These are phyloP conservation scores for Geotrichum ghanense DNA, from an alignment of 805 yeast species.

Conservation along the genomic window DNA sequence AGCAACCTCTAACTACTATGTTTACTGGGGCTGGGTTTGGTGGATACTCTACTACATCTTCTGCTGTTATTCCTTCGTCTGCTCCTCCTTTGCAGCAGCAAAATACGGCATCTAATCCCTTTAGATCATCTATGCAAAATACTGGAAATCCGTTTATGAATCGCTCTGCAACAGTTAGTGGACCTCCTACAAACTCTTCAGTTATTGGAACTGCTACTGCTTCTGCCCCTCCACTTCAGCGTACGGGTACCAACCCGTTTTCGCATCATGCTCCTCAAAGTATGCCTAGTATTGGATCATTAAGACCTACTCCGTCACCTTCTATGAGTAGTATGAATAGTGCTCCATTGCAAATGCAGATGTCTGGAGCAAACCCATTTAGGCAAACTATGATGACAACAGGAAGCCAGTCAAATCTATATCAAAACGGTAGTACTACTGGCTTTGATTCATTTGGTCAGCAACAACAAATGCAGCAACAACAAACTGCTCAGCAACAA, in stretches of 20 bases:
- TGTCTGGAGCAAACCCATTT: conserved; percentile 37
- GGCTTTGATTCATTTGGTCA: neutral
- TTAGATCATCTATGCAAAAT: conserved; percentile 2
- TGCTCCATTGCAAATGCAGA: conserved; percentile 15
- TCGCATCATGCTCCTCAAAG: conserved; percentile 11
- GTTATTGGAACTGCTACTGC: conserved; percentile 3
- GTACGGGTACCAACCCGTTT: conserved; percentile 10
- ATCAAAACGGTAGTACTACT: conserved; percentile 1
- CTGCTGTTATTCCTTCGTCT: conserved; percentile 4
- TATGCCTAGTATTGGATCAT: conserved; percentile 8
- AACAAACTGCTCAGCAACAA: no score
- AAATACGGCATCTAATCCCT: conserved; percentile 4
- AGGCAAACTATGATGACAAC: conserved; percentile 6
- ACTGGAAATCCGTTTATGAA: conserved; percentile 4
- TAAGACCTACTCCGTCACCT: conserved; percentile 14
- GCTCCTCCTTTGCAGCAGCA: conserved; percentile 1
- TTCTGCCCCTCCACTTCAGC: conserved; percentile 4
- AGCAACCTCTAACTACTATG: conserved; percentile 9
- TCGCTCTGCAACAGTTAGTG: conserved; percentile 1
- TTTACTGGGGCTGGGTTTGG: conserved; percentile 1
- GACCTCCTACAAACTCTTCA: neutral
- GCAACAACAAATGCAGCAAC: no score
- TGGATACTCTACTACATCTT: neutral
- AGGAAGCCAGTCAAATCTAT: neutral
- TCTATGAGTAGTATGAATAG: conserved; percentile 16